Evolutionary conservation across 768 basidiomycete genomes (phyloP).

Genomic region (Psilocybe subaeruginosa): DNA sequence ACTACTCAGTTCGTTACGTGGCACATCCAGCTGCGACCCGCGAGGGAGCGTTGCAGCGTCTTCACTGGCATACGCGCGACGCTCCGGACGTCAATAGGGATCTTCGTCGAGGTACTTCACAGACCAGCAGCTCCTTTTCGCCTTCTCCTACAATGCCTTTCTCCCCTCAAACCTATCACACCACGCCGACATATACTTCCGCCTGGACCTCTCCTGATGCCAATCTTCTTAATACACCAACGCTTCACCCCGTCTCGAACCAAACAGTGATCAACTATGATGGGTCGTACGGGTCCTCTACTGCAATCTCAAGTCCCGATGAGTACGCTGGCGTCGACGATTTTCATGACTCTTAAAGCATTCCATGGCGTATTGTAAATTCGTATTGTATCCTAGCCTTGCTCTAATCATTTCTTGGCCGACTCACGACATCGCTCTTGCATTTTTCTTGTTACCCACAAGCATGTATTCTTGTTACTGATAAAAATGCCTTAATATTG

Average conservation of each 20-base stretch:
- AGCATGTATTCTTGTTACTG: too few species aligned
- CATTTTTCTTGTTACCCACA: not conserved
- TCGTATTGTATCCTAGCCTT: too few species aligned
- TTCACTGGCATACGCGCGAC: constrained; percentile 42
- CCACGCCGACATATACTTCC: constrained; percentile 38
- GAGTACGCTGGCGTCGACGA: constrained; percentile 47
- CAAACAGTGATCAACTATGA: constrained; percentile 34
- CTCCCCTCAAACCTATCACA: constrained; percentile 40
- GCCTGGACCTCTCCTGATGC: constrained; percentile 40
- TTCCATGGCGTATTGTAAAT: not conserved
- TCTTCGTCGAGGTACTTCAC: constrained; percentile 28
- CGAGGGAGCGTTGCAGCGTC: constrained; percentile 36
- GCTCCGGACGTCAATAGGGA: constrained; percentile 34
- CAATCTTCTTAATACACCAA: constrained; percentile 34
- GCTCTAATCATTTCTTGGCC: too few species aligned
- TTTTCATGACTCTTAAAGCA: constrained; percentile 39
- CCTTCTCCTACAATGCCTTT: constrained; percentile 40
- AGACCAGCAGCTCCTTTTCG: constrained; percentile 33
- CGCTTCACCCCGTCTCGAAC: constrained; percentile 35
- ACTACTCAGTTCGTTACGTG: constrained; percentile 29
- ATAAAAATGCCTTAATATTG: too few species aligned
- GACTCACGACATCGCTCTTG: not conserved
- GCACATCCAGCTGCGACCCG: constrained; percentile 28
- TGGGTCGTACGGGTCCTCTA: constrained; percentile 34
- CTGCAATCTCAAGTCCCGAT: constrained; percentile 42